These are phyloP conservation scores for Coprinellus micaceus DNA, from an alignment of 768 basidiomycete genomes.

Conservation along the genomic window DNA sequence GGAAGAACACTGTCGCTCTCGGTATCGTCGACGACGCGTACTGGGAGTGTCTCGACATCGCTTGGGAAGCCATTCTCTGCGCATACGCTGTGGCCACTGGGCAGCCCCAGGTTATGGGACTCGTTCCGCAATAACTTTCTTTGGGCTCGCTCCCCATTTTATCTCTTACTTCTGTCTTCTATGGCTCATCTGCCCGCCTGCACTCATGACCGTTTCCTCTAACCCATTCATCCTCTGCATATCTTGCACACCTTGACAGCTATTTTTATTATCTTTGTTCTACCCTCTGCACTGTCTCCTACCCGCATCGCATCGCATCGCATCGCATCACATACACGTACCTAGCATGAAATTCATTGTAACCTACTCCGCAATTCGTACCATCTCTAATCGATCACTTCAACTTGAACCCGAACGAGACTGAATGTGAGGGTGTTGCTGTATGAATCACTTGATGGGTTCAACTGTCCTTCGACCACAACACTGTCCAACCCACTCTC, in stretches of 20 bases:
- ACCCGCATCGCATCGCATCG: background rate
- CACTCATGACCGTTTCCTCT: too few species aligned
- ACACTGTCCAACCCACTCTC: too few species aligned
- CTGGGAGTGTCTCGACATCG: background rate
- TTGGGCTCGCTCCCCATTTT: too few species aligned
- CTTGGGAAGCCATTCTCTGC: background rate
- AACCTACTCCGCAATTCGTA: too few species aligned
- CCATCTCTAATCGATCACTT: too few species aligned
- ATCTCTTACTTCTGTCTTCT: too few species aligned
- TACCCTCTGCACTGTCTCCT: background rate
- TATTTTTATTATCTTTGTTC: constrained; percentile 2
- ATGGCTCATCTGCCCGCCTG: too few species aligned
- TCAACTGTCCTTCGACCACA: too few species aligned
- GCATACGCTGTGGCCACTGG: background rate
- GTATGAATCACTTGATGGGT: too few species aligned
- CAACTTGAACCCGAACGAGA: too few species aligned
- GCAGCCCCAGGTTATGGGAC: background rate
- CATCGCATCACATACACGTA: background rate
- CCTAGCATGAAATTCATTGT: background rate
- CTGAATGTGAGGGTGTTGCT: too few species aligned
- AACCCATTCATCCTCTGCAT: background rate
- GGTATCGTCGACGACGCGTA: background rate
- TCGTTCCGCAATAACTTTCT: too few species aligned
- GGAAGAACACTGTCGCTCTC: background rate
- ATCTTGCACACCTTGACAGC: background rate